Base-by-base conservation (phyloP, 495 filamentous ascomycete genomes). In the Evernia prunastri region DNA sequence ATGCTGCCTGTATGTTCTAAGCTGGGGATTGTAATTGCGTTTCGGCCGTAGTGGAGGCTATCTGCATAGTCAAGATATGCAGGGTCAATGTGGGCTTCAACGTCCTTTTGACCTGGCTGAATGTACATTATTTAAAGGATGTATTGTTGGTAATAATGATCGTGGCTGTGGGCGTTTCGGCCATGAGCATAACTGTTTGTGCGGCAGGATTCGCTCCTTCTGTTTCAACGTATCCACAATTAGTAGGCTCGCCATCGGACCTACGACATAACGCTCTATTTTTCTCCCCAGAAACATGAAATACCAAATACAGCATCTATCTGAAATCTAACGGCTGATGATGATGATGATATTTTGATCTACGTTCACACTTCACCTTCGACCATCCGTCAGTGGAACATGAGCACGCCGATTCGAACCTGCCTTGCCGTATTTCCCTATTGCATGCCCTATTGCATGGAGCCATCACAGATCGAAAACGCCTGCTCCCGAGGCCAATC, bases 101-200 rank as follows among this genome's bases (percentile, higher is more conserved):
- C 4, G 29, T 3, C 27, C 17, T 54, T 54, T 54, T 54, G 27
- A 54, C 1, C 7, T 33, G 17, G 51, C 25, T 4, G 20, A 7
- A 33, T 18, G 18, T 8, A 33, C 3, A 33, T 54, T 54, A n/a
- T n/a, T n/a, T n/a, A 33, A 31, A 33, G 51, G 51, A 35, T 54
- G 51, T 54, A 10, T 20, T 31, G 51, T 33, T 54, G 29, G 29
- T 10, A 1, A 9, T 10, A 1, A 9, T 11, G 7, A 20, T 54
- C 33, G 51, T 17, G 51, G 51, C 51, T 33, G 51, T 54, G 29
- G 51, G 29, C 20, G 51, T 54, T 54, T 54, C 51, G 51, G 27
- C 15, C 51, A 35, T 31, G n/a, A 54, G 27, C 51, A 33, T 20
- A 20, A 54, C 13, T 7, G 29, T 31, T 31, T 15, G 7, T 31